Evolutionary conservation across 176 grass and related monocot species (phyloP).

Genomic region (Triticum monococcum): DNA sequence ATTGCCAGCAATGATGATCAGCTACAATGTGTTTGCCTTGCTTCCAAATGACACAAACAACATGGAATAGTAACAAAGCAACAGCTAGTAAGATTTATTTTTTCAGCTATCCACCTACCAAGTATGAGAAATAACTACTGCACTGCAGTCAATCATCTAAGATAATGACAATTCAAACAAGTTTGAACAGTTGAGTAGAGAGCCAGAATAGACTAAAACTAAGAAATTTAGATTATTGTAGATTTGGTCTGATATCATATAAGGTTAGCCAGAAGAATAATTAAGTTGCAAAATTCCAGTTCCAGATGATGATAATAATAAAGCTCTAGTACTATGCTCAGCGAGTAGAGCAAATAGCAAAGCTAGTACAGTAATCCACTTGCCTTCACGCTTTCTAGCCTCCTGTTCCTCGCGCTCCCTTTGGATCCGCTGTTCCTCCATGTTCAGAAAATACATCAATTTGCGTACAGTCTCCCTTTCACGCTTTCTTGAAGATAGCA

Average conservation of each 20-base stretch:
- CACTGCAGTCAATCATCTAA: not conserved
- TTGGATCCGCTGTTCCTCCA: constrained; percentile 69
- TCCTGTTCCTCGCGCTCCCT: constrained; percentile 69
- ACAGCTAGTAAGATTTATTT: not conserved
- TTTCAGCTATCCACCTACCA: not conserved
- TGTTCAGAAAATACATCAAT: constrained; percentile 65
- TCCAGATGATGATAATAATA: too few species aligned
- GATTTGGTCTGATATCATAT: not conserved
- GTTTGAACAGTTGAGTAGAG: not conserved
- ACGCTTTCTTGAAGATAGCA: constrained; percentile 62
- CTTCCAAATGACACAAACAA: not conserved
- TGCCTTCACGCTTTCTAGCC: constrained; percentile 77
- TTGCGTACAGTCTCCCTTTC: constrained; percentile 85
- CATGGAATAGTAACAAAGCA: not conserved
- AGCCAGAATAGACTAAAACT: not conserved
- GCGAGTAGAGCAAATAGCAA: not conserved
- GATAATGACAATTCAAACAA: not conserved
- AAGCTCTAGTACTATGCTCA: not conserved
- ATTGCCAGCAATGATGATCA: not conserved
- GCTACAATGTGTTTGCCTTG: not conserved
- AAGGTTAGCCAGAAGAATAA: not conserved
- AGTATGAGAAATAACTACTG: not conserved
- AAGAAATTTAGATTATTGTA: too few species aligned
- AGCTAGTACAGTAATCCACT: not conserved
- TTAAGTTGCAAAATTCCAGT: not conserved